These are phyloP conservation scores for Carex kokanica DNA, from an alignment of 176 grass and related monocot species.

Conservation along the genomic window DNA sequence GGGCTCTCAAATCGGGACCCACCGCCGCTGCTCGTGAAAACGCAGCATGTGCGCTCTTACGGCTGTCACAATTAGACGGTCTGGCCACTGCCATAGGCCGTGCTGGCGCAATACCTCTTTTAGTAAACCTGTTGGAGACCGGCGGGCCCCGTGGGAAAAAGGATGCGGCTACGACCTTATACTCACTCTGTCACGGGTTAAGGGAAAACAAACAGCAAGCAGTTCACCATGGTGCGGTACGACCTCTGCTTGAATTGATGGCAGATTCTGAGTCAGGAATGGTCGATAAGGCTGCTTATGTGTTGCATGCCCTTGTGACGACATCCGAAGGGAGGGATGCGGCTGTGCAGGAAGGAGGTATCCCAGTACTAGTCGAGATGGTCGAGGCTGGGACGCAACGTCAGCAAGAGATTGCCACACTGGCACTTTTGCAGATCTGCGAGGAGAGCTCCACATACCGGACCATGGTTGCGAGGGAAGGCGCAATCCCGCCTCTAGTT, in stretches of 20 bases:
- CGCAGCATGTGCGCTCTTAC: conserved; percentile 73
- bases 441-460: conserved; percentile 56
- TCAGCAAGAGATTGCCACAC: conserved; percentile 77
- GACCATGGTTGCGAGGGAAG: conserved; percentile 82
- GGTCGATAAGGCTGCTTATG: conserved; percentile 95
- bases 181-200: conserved; percentile 51
- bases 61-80: conserved; percentile 56
- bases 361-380: conserved; percentile 93
- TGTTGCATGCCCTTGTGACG: conserved; percentile 53
- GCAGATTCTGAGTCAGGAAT: conserved; percentile 73
- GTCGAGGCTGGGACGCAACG: conserved; percentile 52
- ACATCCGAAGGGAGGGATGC: conserved; percentile 43
- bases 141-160: conserved; percentile 72
- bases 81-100: conserved; percentile 52
- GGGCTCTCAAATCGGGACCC: conserved; percentile 56
- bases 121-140: conserved; percentile 71
- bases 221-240: conserved; percentile 58
- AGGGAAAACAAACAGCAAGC: conserved; percentile 61
- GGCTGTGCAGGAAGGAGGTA: conserved; percentile 62
- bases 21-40: conserved; percentile 69
- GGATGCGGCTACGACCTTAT: conserved; percentile 84
- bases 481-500: conserved; percentile 86
- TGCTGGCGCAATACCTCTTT: conserved; percentile 59
- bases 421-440: conserved; percentile 84
- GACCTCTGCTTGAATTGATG: conserved; percentile 76